Percentiles rank a stretch among this genome's conserved stretches.
Conservation (phyloP, 306 rosid species). For the Trichosanthes cucumerina region DNA sequence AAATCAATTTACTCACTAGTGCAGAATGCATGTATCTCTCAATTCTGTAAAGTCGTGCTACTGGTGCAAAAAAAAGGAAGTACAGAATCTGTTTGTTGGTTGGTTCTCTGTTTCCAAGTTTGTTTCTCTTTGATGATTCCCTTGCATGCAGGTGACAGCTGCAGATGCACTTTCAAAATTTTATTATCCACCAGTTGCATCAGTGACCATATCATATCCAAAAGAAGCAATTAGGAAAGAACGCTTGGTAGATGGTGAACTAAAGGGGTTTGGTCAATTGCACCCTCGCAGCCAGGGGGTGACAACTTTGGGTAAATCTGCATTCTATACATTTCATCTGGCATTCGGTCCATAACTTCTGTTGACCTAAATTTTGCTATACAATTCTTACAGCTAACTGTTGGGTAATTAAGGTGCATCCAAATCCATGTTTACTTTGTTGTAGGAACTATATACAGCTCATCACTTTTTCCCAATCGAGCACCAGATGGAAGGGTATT, state of each 20-base stretch:
- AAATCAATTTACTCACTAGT: not conserved
- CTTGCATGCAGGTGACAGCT: constrained; percentile 51
- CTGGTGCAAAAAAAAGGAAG: not conserved
- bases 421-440: not conserved
- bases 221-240: constrained; percentile 86
- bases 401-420: not conserved
- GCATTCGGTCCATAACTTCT: not conserved
- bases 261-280: constrained; percentile 93
- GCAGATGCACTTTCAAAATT: constrained; percentile 86
- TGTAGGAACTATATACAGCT: constrained; percentile 95
- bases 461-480: constrained; percentile 89
- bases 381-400: not conserved
- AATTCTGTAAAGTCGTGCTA: not conserved
- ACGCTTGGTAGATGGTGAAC: constrained; percentile 68
- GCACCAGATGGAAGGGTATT: constrained; percentile 89
- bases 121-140: constrained; percentile 11
- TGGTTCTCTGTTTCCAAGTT: constrained; percentile 2
- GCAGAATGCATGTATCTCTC: not conserved
- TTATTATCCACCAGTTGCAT: constrained; percentile 92
- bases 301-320: constrained; percentile 68
- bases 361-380: not conserved
- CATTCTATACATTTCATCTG: not conserved
- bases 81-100: not conserved
- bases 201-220: constrained; percentile 89
- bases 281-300: constrained; percentile 98